A percentile compares a stretch with the other conserved stretches of the same genome.
Conservation (phyloP, 192 early-diverging fungal genomes). For the Glomus cerebriforme region DNA sequence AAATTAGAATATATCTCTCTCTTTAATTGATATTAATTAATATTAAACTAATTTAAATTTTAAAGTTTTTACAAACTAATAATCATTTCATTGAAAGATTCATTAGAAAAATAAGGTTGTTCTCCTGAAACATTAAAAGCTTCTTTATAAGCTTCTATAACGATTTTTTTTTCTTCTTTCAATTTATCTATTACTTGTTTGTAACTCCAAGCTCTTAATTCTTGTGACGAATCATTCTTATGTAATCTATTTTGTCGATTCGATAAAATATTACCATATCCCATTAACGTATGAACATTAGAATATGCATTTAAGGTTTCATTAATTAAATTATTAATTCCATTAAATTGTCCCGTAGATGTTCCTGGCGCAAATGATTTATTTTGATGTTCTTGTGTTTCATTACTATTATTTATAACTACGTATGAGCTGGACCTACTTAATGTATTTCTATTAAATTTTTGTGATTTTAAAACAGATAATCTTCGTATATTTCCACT, state of each 20-base stretch:
- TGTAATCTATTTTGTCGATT: neutral
- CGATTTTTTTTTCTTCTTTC: constrained; percentile 9
- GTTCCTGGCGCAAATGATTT: neutral
- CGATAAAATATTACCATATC: neutral
- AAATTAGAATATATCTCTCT: too few species aligned
- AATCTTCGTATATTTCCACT: neutral
- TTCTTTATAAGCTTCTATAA: constrained; percentile 14
- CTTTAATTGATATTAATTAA: too few species aligned
- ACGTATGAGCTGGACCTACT: neutral
- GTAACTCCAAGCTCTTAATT: constrained; percentile 22
- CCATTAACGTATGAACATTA: constrained; percentile 25
- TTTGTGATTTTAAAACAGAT: neutral
- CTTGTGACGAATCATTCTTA: neutral
- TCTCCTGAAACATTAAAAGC: constrained; percentile 4
- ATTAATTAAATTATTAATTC: neutral
- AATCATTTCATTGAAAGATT: neutral
- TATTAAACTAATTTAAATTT: too few species aligned
- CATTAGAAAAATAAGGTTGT: neutral
- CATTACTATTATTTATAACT: neutral
- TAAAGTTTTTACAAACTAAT: too few species aligned
- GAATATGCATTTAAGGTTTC: constrained; percentile 10
- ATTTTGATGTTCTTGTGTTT: neutral
- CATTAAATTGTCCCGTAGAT: neutral
- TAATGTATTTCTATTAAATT: neutral
- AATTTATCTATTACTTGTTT: constrained; percentile 23